A percentile compares a stretch with the other conserved stretches of the same genome.
phyloP scores from a whole-genome alignment of 257 asterid genomes.

The Plantago elongata region DNA sequence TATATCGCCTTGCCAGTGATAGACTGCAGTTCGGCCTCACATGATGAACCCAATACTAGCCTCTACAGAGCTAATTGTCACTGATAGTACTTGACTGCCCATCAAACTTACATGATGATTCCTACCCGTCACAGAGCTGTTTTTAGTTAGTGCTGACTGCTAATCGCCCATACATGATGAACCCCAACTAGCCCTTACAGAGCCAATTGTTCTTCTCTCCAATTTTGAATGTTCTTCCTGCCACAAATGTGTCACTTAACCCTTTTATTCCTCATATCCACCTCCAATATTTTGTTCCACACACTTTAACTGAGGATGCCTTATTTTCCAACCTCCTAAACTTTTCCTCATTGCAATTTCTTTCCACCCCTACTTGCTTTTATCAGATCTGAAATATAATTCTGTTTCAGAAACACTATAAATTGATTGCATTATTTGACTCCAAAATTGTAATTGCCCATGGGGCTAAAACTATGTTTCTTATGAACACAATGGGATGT shows the following conservation, averaged over 20 bases:
- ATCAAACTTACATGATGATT: slow-evolving; percentile 15
- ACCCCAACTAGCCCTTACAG: slow-evolving; percentile 17
- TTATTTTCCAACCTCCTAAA: slow-evolving; percentile 13
- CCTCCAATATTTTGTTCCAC: neutral
- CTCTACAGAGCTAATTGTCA: slow-evolving; percentile 15
- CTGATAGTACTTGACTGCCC: neutral
- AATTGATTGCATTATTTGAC: neutral
- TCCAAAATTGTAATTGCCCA: neutral
- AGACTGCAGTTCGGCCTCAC: slow-evolving; percentile 17
- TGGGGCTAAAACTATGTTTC: too few species aligned
- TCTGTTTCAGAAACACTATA: neutral
- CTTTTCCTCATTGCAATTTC: slow-evolving; percentile 13
- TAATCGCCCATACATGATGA: slow-evolving; percentile 13
- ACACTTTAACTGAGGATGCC: slow-evolving; percentile 1
- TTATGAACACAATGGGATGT: too few species aligned
- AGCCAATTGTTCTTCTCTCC: slow-evolving; percentile 1
- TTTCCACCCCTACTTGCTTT: neutral
- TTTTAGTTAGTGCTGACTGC: slow-evolving; percentile 19
- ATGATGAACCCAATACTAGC: slow-evolving; percentile 13
- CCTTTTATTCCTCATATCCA: neutral
- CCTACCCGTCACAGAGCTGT: slow-evolving; percentile 13
- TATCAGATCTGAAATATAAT: slow-evolving; percentile 9
- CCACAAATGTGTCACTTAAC: neutral
- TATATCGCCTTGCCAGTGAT: slow-evolving; percentile 16
- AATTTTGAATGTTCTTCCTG: neutral